These are phyloP conservation scores for Singerocomus inundabilis DNA, from an alignment of 1,284 basidiomycete genomes.

Conservation along the genomic window DNA sequence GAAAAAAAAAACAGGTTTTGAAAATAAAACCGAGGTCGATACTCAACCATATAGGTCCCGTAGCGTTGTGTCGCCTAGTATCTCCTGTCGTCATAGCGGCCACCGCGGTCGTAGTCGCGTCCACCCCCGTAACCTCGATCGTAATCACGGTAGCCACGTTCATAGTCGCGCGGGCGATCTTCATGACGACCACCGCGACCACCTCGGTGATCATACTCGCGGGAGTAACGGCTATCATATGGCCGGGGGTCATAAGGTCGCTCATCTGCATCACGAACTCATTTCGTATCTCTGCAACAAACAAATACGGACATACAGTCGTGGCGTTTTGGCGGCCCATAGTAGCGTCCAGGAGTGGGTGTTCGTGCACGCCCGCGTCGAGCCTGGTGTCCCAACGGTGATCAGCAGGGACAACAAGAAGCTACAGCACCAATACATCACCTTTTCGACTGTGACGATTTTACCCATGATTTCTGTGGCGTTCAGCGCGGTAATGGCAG, in stretches of 20 bases:
- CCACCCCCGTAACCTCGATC: conserved; percentile 23
- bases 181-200: conserved; percentile 38
- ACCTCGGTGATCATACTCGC: conserved; percentile 58
- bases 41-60: neutral
- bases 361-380: conserved; percentile 92
- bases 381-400: conserved; percentile 60
- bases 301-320: conserved; percentile 45
- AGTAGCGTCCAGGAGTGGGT: conserved; percentile 93
- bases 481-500: conserved; percentile 82
- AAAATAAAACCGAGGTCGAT: neutral
- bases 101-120: conserved; percentile 37
- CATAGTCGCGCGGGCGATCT: conserved; percentile 38
- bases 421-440: conserved; percentile 29
- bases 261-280: conserved; percentile 46
- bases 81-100: conserved; percentile 43
- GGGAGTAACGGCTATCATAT: conserved; percentile 75
- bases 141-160: conserved; percentile 41
- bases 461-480: conserved; percentile 86
- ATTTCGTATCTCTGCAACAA: conserved; percentile 5
- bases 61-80: conserved; percentile 17
- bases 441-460: conserved; percentile 84
- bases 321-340: conserved; percentile 82
- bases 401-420: conserved; percentile 7
- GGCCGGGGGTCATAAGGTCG: conserved; percentile 79
- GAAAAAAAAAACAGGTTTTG: conserved; percentile 5